phyloP scores from a whole-genome alignment of 805 yeast species.

The Pichia manshurica region DNA sequence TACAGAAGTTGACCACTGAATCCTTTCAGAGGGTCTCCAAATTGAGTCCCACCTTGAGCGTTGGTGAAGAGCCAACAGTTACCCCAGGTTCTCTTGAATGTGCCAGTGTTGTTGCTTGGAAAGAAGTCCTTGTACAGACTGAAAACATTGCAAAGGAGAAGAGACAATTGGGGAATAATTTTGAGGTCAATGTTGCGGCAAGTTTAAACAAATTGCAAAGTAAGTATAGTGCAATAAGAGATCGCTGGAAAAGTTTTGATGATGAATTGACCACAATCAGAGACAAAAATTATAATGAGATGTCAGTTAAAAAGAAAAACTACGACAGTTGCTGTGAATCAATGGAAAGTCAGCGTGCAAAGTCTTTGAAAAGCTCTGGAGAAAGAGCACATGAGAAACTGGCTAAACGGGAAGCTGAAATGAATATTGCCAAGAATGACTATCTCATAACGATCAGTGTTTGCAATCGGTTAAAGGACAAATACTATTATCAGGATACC shows the following conservation, averaged over 20 bases:
- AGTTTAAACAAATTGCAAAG: slow-evolving; percentile 50
- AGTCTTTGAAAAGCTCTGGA: slow-evolving; percentile 52
- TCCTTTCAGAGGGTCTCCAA: slow-evolving; percentile 74
- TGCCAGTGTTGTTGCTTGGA: slow-evolving; percentile 87
- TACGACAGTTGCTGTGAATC: slow-evolving; percentile 77
- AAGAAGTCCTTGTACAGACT: slow-evolving; percentile 75
- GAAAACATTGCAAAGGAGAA: slow-evolving; percentile 72
- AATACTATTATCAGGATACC: slow-evolving; percentile 84
- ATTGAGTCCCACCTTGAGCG: slow-evolving; percentile 60
- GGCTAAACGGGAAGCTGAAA: slow-evolving; percentile 61
- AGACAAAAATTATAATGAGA: slow-evolving; percentile 47
- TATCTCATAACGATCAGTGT: slow-evolving; percentile 76
- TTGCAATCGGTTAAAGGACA: slow-evolving; percentile 88
- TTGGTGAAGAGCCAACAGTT: slow-evolving; percentile 83
- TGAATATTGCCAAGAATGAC: slow-evolving; percentile 83
- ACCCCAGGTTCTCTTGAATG: slow-evolving; percentile 95
- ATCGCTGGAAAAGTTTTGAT: slow-evolving; percentile 52
- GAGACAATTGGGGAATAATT: slow-evolving; percentile 49
- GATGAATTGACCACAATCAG: slow-evolving; percentile 48
- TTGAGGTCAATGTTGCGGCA: slow-evolving; percentile 54
- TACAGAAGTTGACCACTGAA: slow-evolving; percentile 58
- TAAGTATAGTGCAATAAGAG: slow-evolving; percentile 49
- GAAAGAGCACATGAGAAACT: slow-evolving; percentile 48
- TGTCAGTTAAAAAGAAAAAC: slow-evolving; percentile 59
- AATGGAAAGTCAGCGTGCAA: slow-evolving; percentile 76